A percentile compares a stretch with the other conserved stretches of the same genome.
Evolutionary conservation across 1,284 basidiomycete species (phyloP).

Genomic region (Puccinia novopanici): DNA sequence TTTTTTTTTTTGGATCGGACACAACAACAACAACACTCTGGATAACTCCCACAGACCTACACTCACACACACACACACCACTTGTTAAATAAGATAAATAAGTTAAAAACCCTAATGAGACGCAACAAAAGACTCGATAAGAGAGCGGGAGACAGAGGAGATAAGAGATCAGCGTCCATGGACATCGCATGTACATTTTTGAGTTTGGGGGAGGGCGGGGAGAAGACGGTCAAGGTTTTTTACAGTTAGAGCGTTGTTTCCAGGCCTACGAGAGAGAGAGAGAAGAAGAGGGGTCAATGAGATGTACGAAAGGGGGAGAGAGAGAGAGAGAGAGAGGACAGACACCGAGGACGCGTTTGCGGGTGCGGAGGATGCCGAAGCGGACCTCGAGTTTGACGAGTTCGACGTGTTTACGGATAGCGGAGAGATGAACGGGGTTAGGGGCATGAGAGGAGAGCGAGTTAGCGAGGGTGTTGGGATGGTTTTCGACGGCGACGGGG

Average conservation of each 20-base stretch:
- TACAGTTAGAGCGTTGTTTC: constrained; percentile 1
- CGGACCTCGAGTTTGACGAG: constrained; percentile 31
- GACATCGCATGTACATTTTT: no score
- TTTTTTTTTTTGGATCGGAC: no score
- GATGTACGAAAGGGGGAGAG: not conserved
- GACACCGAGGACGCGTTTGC: constrained; percentile 27
- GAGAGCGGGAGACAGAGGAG: no score
- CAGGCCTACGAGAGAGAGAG: not conserved
- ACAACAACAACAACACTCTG: no score
- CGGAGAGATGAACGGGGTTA: not conserved
- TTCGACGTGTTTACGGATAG: constrained; percentile 8
- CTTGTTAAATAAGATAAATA: no score
- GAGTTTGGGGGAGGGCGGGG: no score
- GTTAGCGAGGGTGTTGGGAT: not conserved
- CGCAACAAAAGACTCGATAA: no score
- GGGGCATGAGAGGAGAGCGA: not conserved
- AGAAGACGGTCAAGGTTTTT: not conserved
- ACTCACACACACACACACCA: no score
- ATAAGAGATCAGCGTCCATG: not conserved
- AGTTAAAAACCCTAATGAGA: no score
- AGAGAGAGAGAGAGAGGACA: not conserved
- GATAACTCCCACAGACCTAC: no score
- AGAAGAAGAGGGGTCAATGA: not conserved
- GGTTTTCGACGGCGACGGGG: not conserved
- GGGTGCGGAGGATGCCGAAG: constrained; percentile 26